Conservation (phyloP, 805 yeast genomes). For the Metschnikowia similis region DNA sequence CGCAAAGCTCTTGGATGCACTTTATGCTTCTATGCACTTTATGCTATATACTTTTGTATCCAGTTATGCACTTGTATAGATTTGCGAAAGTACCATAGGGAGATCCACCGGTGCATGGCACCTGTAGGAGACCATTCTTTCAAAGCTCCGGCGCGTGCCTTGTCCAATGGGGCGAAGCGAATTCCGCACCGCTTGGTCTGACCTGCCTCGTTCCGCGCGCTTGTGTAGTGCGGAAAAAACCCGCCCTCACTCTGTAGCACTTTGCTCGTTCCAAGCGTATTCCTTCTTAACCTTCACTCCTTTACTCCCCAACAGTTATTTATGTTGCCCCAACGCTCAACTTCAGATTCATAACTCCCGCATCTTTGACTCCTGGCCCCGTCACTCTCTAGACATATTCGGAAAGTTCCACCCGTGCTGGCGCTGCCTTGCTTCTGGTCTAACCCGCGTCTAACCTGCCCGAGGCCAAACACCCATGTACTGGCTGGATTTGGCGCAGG, state of each 20-base stretch:
- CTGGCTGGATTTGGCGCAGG: conserved; percentile 3
- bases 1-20: too few species aligned
- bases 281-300: neutral
- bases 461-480: neutral
- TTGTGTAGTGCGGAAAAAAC: neutral
- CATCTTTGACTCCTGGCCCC: neutral
- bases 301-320: neutral
- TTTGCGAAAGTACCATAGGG: too few species aligned
- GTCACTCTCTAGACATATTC: neutral
- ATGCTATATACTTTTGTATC: too few species aligned
- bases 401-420: too few species aligned
- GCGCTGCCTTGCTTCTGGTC: neutral
- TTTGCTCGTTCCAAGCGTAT: neutral
- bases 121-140: too few species aligned
- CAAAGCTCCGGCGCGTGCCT: too few species aligned
- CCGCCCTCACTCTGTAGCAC: neutral
- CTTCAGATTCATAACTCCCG: neutral
- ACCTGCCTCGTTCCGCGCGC: neutral
- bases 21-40: too few species aligned
- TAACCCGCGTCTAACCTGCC: neutral
- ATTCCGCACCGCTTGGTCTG: neutral
- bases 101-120: too few species aligned
- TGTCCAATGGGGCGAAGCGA: too few species aligned
- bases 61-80: too few species aligned
- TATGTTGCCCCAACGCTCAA: neutral